phyloP scores from a whole-genome alignment of 208 protist species.

The Leishmania lainsoni region DNA sequence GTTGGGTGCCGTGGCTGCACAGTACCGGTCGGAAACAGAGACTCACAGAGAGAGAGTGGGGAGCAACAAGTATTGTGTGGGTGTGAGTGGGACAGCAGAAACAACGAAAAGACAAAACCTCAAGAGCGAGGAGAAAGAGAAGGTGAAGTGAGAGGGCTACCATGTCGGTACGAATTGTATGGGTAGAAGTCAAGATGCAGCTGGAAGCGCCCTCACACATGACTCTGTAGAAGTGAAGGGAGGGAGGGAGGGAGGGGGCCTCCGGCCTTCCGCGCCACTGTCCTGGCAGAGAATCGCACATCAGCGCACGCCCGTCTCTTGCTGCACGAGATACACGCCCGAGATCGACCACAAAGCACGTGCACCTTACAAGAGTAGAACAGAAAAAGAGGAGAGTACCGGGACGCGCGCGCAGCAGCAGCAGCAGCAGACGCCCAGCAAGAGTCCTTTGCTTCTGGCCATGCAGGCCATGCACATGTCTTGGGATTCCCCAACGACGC shows the following conservation, averaged over 20 bases:
- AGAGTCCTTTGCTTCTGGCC: background rate
- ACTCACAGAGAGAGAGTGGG: background rate
- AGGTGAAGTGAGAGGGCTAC: background rate
- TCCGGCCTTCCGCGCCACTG: background rate
- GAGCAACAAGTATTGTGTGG: no score
- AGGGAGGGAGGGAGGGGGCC: background rate
- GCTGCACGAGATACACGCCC: background rate
- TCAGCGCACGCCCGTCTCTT: background rate
- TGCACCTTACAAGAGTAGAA: background rate
- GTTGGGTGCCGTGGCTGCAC: background rate
- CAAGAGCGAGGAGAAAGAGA: background rate
- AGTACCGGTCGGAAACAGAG: background rate
- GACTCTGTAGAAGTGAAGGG: background rate
- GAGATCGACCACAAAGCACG: background rate
- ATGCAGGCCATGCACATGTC: background rate
- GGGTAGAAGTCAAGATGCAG: background rate
- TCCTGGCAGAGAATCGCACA: background rate
- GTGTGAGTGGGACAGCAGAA: background rate
- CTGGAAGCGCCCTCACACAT: background rate
- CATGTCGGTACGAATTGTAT: background rate
- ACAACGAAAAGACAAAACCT: background rate
- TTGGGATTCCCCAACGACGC: background rate
- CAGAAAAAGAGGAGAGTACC: background rate
- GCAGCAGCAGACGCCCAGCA: background rate
- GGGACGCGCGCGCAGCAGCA: background rate